A percentile compares a stretch with the other conserved stretches of the same genome.
Evolutionary conservation across 2,329 filamentous ascomycete genomes (phyloP).

Genomic region (Neofusicoccum sp.): DNA sequence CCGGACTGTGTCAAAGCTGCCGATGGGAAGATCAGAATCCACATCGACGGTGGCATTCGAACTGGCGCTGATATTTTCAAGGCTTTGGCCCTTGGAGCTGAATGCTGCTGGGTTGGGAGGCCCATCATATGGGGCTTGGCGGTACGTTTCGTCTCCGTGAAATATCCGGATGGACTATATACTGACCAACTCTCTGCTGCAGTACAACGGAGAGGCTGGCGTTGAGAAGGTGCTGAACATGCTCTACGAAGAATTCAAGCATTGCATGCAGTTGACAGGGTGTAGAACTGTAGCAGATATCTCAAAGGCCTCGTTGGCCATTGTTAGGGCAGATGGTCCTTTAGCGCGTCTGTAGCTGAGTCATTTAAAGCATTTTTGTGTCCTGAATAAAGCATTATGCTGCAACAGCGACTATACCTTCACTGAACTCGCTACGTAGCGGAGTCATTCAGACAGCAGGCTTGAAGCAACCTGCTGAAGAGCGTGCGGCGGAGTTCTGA

Average conservation of each 20-base stretch:
- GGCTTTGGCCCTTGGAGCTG: constrained; percentile 62
- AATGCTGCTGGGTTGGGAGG: constrained; percentile 59
- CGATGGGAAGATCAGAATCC: constrained; percentile 46
- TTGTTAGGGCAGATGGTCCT: constrained; percentile 20
- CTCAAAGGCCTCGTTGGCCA: constrained; percentile 31
- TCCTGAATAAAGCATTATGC: too few relatives aligned
- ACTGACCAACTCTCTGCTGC: background rate
- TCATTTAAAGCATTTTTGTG: too few relatives aligned
- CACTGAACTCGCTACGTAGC: too few relatives aligned
- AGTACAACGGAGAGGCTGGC: constrained; percentile 22
- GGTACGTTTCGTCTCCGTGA: background rate
- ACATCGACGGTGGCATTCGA: constrained; percentile 63
- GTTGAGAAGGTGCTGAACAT: constrained; percentile 22
- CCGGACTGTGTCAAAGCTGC: constrained; percentile 58
- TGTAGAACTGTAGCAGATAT: constrained; percentile 38
- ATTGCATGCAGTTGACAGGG: constrained; percentile 42
- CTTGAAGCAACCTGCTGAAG: too few relatives aligned
- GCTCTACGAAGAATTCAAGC: constrained; percentile 35
- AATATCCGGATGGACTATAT: background rate
- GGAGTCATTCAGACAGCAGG: too few relatives aligned
- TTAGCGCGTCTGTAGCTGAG: background rate
- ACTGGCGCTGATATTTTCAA: constrained; percentile 66
- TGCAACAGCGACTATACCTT: too few relatives aligned
- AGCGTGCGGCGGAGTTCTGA: too few relatives aligned
- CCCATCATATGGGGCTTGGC: constrained; percentile 49